Conservation (phyloP, 176 grass and related monocot genomes). For the Aegilops umbellulata region DNA sequence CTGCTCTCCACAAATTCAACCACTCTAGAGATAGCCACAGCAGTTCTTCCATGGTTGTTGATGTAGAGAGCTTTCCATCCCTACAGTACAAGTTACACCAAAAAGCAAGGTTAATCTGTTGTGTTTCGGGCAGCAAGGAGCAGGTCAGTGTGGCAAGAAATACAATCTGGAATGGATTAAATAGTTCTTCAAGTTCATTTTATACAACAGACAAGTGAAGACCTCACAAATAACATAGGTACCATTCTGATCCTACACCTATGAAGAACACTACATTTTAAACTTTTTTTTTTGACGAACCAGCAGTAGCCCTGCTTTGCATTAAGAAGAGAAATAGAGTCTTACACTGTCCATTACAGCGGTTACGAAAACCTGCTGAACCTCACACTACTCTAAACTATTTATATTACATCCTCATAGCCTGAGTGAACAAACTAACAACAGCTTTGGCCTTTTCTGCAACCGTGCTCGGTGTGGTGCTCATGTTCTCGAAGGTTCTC, state of each 20-base stretch:
- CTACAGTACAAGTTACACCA: constrained; percentile 34
- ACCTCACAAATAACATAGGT: background rate
- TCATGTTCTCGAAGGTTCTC: too few species aligned
- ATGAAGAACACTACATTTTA: background rate
- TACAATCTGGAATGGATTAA: background rate
- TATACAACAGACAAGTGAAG: background rate
- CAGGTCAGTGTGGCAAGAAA: background rate
- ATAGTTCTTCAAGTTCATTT: background rate
- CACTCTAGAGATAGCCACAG: constrained; percentile 40
- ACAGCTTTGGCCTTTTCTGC: too few species aligned
- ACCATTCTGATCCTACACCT: background rate
- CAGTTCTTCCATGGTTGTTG: constrained; percentile 52
- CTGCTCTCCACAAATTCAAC: constrained; percentile 44
- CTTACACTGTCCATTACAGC: too few species aligned
- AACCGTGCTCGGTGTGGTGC: too few species aligned
- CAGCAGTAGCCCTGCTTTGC: too few species aligned
- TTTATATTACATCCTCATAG: too few species aligned
- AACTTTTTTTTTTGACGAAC: too few species aligned
- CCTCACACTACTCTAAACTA: too few species aligned
- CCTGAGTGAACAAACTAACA: too few species aligned
- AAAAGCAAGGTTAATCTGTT: background rate
- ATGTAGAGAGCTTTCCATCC: constrained; percentile 56
- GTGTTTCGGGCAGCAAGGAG: background rate
- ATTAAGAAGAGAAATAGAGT: too few species aligned
- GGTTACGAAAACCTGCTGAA: too few species aligned